Conservation (phyloP, 805 yeast genomes). For the Metschnikowia hibisci region DNA sequence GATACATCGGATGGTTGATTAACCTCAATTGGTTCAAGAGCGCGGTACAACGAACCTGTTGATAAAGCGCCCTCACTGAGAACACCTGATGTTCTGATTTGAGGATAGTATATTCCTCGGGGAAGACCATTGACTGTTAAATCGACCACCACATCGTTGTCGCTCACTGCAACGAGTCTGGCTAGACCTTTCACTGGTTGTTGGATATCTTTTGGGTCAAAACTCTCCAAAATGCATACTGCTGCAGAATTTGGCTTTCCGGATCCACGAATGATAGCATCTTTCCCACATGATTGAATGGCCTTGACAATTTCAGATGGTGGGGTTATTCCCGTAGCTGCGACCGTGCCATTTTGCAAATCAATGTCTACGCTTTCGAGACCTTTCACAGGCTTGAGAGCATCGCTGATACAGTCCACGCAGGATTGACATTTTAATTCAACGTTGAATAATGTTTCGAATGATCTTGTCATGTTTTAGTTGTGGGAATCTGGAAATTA, state of each 20-base stretch:
- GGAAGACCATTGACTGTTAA: slow-evolving; percentile 72
- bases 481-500: not conserved
- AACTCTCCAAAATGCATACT: slow-evolving; percentile 81
- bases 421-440: slow-evolving; percentile 79
- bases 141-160: slow-evolving; percentile 60
- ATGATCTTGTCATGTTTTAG: slow-evolving; percentile 14
- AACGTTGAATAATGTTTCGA: slow-evolving; percentile 77
- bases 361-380: slow-evolving; percentile 53
- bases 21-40: slow-evolving; percentile 41
- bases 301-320: slow-evolving; percentile 72
- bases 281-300: slow-evolving; percentile 72
- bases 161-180: slow-evolving; percentile 67
- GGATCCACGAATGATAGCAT: slow-evolving; percentile 89
- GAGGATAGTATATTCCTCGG: slow-evolving; percentile 64
- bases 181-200: slow-evolving; percentile 83
- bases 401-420: slow-evolving; percentile 53
- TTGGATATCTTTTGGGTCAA: slow-evolving; percentile 41
- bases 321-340: slow-evolving; percentile 64
- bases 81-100: slow-evolving; percentile 69
- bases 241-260: slow-evolving; percentile 88
- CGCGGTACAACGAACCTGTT: slow-evolving; percentile 51
- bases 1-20: slow-evolving; percentile 21
- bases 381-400: slow-evolving; percentile 50
- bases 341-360: slow-evolving; percentile 55
- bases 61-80: slow-evolving; percentile 67